Evolutionary conservation across 2,329 filamentous ascomycete species (phyloP).

Genomic region (Stagonosporopsis cucurbitacearum): DNA sequence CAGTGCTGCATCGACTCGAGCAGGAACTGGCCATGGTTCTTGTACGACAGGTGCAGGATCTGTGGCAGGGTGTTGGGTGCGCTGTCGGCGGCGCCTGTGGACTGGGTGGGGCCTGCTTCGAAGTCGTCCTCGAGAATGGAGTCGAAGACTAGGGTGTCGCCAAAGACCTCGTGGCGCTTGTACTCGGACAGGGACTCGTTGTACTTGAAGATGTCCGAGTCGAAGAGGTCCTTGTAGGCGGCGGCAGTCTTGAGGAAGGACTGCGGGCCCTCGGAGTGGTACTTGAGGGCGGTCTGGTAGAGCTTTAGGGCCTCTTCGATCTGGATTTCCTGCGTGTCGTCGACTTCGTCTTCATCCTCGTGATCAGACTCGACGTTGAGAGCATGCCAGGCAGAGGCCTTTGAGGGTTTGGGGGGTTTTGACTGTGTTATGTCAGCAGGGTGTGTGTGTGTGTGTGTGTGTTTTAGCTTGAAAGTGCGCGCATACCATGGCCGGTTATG

Average conservation of each 20-base stretch:
- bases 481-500: constrained; percentile 12
- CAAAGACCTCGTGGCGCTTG: constrained; percentile 68
- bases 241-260: constrained; percentile 77
- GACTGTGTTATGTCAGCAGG: constrained; percentile 35
- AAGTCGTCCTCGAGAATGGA: constrained; percentile 48
- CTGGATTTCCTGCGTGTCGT: constrained; percentile 94
- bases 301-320: constrained; percentile 96
- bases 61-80: constrained; percentile 83
- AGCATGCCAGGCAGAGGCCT: constrained; percentile 69
- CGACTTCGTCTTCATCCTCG: constrained; percentile 86
- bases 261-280: constrained; percentile 83
- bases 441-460: not conserved
- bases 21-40: constrained; percentile 91
- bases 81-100: constrained; percentile 70
- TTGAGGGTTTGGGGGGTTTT: constrained; percentile 32
- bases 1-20: constrained; percentile 74
- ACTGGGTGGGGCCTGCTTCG: constrained; percentile 51
- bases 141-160: constrained; percentile 52
- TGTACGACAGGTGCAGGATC: constrained; percentile 90
- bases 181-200: constrained; percentile 87
- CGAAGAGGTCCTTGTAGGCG: constrained; percentile 84
- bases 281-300: constrained; percentile 88
- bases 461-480: constrained; percentile 9
- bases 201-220: constrained; percentile 93
- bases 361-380: constrained; percentile 95